These are phyloP conservation scores for Colletotrichum caudatum DNA, from an alignment of 2,329 filamentous ascomycete genomes.

Conservation along the genomic window DNA sequence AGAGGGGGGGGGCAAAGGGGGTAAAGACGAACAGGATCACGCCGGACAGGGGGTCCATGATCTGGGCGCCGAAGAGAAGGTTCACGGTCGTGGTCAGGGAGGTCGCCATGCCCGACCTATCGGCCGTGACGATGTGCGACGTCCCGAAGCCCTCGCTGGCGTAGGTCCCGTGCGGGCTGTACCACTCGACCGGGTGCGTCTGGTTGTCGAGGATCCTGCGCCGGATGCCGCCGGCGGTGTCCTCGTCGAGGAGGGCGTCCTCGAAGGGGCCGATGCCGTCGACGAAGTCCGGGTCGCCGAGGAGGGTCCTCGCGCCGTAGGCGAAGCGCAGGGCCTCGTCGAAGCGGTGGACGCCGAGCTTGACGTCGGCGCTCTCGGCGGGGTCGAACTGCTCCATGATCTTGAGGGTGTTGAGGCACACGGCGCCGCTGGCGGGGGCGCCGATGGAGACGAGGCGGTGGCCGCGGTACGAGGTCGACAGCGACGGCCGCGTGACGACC, in stretches of 20 bases:
- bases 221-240: constrained; percentile 70
- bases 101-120: constrained; percentile 79
- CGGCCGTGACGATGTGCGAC: constrained; percentile 78
- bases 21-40: constrained; percentile 74
- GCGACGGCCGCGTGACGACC: constrained; percentile 72
- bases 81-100: constrained; percentile 91
- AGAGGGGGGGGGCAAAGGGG: constrained; percentile 56
- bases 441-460: constrained; percentile 77
- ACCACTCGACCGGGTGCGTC: constrained; percentile 79
- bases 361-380: constrained; percentile 64
- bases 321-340: constrained; percentile 92
- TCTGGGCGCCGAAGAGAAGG: constrained; percentile 81
- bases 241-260: constrained; percentile 72
- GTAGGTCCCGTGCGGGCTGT: constrained; percentile 77
- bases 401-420: constrained; percentile 82
- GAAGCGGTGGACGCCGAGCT: constrained; percentile 83
- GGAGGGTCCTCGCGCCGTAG: constrained; percentile 81
- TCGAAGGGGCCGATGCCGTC: constrained; percentile 73
- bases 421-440: constrained; percentile 82
- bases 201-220: constrained; percentile 76
- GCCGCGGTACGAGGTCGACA: constrained; percentile 75
- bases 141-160: constrained; percentile 79
- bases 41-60: constrained; percentile 85
- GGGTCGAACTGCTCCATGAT: constrained; percentile 81
- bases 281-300: constrained; percentile 87